phyloP scores from a whole-genome alignment of 257 asterid genomes.

The Echites panduratus region DNA sequence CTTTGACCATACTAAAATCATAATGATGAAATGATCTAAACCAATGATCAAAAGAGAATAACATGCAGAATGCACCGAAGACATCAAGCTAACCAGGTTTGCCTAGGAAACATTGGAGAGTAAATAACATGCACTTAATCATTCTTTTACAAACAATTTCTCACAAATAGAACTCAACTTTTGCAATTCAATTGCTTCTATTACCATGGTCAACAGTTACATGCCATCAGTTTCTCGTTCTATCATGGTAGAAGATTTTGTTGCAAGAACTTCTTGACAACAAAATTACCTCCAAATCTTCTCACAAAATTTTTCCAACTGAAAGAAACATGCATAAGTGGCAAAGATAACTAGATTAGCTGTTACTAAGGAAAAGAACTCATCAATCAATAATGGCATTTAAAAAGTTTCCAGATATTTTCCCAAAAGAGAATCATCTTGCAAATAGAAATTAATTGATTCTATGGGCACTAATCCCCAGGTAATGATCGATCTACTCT shows the following conservation, averaged over 20 bases:
- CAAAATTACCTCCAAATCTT: background rate
- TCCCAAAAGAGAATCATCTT: background rate
- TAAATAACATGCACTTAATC: background rate
- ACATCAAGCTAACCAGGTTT: background rate
- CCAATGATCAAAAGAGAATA: background rate
- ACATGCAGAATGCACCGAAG: background rate
- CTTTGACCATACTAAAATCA: background rate
- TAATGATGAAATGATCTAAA: too few species aligned
- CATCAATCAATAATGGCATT: background rate
- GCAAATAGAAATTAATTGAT: background rate
- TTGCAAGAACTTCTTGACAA: background rate
- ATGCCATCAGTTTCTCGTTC: background rate
- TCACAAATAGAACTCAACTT: background rate
- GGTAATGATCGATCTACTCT: background rate
- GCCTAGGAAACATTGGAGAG: background rate
- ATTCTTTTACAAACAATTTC: background rate
- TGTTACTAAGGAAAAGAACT: background rate
- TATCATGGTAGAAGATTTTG: background rate
- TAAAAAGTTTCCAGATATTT: background rate
- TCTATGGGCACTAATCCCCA: background rate
- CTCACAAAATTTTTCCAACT: background rate
- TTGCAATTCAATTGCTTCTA: background rate
- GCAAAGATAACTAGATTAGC: background rate
- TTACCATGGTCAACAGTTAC: background rate
- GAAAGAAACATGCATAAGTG: conserved; percentile 2